Conservation (phyloP, 768 basidiomycete genomes). For the Mycena olivaceomarginata region DNA sequence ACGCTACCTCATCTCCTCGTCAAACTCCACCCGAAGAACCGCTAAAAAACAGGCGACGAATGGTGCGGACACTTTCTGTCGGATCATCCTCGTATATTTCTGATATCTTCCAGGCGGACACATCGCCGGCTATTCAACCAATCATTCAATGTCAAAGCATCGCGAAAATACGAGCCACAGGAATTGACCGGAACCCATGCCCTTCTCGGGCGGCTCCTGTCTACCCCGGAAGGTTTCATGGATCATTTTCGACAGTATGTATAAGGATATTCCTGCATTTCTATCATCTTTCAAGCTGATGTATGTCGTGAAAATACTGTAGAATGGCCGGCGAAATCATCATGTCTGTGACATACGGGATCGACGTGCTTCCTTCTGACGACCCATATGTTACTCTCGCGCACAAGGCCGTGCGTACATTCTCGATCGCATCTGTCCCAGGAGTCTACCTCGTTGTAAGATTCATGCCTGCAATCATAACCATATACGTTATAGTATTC, state of each 20-base stretch:
- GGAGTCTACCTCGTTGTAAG: conserved; percentile 57
- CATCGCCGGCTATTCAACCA: conserved; percentile 21
- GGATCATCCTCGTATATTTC: background rate
- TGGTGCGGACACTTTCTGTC: background rate
- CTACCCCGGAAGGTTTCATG: no score
- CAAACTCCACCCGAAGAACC: background rate
- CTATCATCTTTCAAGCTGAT: no score
- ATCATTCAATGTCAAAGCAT: background rate
- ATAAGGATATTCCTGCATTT: background rate
- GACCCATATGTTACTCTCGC: conserved; percentile 57
- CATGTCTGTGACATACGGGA: conserved; percentile 55
- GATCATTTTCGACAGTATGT: background rate
- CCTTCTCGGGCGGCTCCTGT: no score
- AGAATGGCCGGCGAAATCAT: conserved; percentile 53
- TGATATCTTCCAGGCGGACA: conserved; percentile 7
- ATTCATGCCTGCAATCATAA: background rate
- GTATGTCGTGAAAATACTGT: background rate
- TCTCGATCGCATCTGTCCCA: conserved; percentile 50
- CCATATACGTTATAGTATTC: background rate
- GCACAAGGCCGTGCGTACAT: conserved; percentile 45
- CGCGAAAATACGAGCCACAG: no score
- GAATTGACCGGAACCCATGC: no score
- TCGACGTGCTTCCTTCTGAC: conserved; percentile 50
- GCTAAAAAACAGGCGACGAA: background rate
- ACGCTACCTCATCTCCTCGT: background rate